phyloP scores from a whole-genome alignment of 2,329 filamentous ascomycete species.

The Trichoderma semiorbis region DNA sequence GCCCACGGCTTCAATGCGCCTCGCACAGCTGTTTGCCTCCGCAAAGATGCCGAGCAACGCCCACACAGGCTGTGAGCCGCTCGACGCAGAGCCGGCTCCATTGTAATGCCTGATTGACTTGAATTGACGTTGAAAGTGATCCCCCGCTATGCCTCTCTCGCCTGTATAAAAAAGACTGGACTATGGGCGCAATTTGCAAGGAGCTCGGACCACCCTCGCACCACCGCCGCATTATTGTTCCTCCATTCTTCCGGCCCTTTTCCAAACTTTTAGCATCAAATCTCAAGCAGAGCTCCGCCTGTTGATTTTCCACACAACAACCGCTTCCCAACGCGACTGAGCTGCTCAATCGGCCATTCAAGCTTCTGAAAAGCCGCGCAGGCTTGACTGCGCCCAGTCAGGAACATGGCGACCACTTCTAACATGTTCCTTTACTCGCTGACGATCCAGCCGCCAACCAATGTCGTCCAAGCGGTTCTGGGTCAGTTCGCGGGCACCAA shows the following conservation, averaged over 20 bases:
- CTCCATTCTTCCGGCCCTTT: constrained; percentile 28
- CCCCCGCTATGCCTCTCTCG: constrained; percentile 5
- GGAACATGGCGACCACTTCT: constrained; percentile 89
- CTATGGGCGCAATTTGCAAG: constrained; percentile 11
- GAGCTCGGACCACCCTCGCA: constrained; percentile 30
- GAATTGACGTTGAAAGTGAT: constrained; percentile 1
- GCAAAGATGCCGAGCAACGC: constrained; percentile 37
- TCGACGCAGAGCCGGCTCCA: constrained; percentile 41
- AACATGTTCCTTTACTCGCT: constrained; percentile 99
- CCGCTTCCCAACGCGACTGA: constrained; percentile 26
- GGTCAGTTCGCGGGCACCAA: constrained; percentile 95
- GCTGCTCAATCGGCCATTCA: constrained; percentile 26
- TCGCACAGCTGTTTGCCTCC: constrained; percentile 29
- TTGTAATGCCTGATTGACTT: constrained; percentile 24
- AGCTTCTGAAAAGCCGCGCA: constrained; percentile 41
- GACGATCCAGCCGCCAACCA: constrained; percentile 88
- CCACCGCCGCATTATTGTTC: constrained; percentile 35
- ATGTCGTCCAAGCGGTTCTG: constrained; percentile 83
- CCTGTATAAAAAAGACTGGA: not conserved
- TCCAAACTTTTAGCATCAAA: constrained; percentile 30
- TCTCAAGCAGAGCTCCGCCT: constrained; percentile 26
- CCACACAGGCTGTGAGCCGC: constrained; percentile 40
- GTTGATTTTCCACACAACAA: constrained; percentile 21
- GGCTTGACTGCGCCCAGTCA: constrained; percentile 48
- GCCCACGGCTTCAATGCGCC: constrained; percentile 27